Evolutionary conservation across 768 basidiomycete genomes (phyloP).

Genomic region (Coprinellus aureogranulatus): DNA sequence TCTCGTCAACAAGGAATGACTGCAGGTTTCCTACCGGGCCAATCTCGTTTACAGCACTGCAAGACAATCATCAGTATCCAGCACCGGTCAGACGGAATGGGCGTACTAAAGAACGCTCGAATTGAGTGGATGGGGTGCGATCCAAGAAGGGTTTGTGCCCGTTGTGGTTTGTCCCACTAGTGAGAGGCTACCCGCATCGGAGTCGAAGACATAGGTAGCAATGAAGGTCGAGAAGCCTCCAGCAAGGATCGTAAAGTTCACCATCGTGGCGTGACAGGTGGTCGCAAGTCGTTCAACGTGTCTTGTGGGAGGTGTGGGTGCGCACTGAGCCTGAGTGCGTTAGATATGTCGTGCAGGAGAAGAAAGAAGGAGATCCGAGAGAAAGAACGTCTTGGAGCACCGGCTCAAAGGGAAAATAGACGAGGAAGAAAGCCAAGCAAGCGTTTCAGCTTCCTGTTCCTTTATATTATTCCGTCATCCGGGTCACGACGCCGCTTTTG

Average conservation of each 20-base stretch:
- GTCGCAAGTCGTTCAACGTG: background rate
- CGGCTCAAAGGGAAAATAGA: conserved; percentile 3
- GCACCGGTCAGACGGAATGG: background rate
- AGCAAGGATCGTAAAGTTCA: conserved; percentile 65
- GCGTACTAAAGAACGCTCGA: conserved; percentile 61
- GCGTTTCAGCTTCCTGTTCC: background rate
- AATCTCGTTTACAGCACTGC: conserved; percentile 62
- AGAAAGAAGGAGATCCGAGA: background rate
- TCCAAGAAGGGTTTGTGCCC: conserved; percentile 59
- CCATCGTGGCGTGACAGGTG: conserved; percentile 39
- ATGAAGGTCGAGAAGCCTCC: conserved; percentile 64
- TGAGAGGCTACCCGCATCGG: conserved; percentile 8
- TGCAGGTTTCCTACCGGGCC: conserved; percentile 43
- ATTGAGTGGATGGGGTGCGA: conserved; percentile 54
- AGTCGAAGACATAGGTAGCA: conserved; percentile 56
- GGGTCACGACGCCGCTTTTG: background rate
- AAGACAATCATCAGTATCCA: conserved; percentile 6
- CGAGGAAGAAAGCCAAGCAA: background rate
- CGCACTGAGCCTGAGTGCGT: conserved; percentile 6
- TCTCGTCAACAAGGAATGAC: conserved; percentile 47
- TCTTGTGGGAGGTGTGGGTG: background rate
- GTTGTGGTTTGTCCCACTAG: conserved; percentile 47
- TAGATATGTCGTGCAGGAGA: background rate
- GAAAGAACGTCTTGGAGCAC: background rate
- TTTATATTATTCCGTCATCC: background rate